Evolutionary conservation across 306 rosid species (phyloP).

Genomic region (Quercus rubra): DNA sequence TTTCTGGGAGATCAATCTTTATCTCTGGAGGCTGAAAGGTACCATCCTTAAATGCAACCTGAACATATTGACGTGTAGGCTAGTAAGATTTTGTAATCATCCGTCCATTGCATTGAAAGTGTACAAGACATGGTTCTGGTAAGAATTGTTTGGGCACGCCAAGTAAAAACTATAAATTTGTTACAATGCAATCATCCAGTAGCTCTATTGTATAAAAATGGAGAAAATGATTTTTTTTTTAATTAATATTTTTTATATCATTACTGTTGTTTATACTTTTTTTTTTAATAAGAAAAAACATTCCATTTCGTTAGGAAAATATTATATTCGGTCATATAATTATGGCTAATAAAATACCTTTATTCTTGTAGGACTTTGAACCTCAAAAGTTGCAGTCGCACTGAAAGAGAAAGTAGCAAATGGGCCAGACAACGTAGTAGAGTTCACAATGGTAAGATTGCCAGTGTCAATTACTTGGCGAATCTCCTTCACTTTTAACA

Average conservation of each 20-base stretch:
- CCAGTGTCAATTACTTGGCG: conserved; percentile 63
- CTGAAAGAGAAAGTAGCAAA: conserved; percentile 68
- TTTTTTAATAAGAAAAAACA: neutral
- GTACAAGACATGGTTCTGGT: neutral
- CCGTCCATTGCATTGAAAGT: neutral
- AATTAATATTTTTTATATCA: neutral
- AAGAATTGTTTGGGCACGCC: neutral
- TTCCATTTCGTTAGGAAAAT: neutral
- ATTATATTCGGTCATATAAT: neutral
- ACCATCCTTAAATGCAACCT: conserved; percentile 94
- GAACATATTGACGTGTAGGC: conserved; percentile 23
- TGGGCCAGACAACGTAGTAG: conserved; percentile 66
- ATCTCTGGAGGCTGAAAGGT: conserved; percentile 78
- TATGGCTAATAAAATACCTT: conserved; percentile 51
- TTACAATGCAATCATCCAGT: neutral
- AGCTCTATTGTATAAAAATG: neutral
- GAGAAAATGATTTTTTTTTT: neutral
- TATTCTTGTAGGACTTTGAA: conserved; percentile 78
- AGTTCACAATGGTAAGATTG: conserved; percentile 53
- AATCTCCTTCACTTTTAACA: conserved; percentile 73
- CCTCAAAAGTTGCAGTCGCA: conserved; percentile 88
- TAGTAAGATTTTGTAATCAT: conserved; percentile 11
- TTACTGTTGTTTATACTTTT: neutral
- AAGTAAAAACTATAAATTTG: neutral
- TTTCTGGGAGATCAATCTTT: conserved; percentile 74